Evolutionary conservation across 78 protist genomes (phyloP).

Genomic region (Dictyostelium capitatum): DNA sequence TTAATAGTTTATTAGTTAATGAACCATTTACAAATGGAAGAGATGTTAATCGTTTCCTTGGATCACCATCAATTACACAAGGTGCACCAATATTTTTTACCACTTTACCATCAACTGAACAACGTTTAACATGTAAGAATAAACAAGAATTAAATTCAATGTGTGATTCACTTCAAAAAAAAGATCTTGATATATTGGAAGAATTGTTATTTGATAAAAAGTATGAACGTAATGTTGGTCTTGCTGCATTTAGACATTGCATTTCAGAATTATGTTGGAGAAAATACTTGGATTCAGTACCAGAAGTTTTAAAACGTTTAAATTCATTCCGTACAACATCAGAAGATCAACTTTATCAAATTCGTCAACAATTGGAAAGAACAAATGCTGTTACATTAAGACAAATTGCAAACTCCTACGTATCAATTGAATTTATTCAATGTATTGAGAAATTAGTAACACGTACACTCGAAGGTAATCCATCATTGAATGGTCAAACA

Average conservation of each 20-base stretch:
- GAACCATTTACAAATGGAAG: constrained; percentile 52
- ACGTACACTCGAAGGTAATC: constrained; percentile 85
- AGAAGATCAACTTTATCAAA: constrained; percentile 49
- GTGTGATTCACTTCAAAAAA: constrained; percentile 13
- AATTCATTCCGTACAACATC: constrained; percentile 63
- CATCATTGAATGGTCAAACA: constrained; percentile 84
- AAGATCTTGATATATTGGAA: constrained; percentile 59
- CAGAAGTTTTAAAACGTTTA: constrained; percentile 76
- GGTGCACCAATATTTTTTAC: constrained; percentile 75
- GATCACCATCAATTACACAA: not conserved
- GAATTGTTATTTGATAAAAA: constrained; percentile 82
- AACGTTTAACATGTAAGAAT: not conserved
- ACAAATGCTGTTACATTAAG: constrained; percentile 62
- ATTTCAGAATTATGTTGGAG: constrained; percentile 69
- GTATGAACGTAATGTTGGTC: constrained; percentile 69
- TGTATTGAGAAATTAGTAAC: constrained; percentile 75
- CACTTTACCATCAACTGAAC: constrained; percentile 55
- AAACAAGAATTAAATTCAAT: constrained; percentile 4
- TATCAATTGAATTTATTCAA: constrained; percentile 77
- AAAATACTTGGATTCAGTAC: constrained; percentile 73
- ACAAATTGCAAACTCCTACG: constrained; percentile 70
- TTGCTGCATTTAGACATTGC: constrained; percentile 45
- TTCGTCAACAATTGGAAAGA: constrained; percentile 37
- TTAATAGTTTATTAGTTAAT: constrained; percentile 21
- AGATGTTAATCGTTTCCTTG: constrained; percentile 55